Evolutionary conservation across 768 basidiomycete species (phyloP).

Genomic region (Coprinopsis strossmayeri): DNA sequence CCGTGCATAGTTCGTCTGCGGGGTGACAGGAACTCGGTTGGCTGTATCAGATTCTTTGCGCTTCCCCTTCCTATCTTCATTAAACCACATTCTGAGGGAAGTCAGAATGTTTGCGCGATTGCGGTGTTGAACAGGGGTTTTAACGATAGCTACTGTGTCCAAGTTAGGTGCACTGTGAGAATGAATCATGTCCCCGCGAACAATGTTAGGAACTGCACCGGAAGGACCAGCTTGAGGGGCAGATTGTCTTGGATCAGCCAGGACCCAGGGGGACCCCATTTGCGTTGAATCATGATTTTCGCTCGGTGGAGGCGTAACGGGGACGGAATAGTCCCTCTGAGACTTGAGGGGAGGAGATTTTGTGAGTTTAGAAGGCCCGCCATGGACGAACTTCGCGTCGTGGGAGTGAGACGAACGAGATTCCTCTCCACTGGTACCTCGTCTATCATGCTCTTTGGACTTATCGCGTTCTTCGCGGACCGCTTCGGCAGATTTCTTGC

Average conservation of each 20-base stretch:
- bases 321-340: slow-evolving; percentile 32
- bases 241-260: slow-evolving; percentile 41
- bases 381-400: slow-evolving; percentile 31
- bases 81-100: slow-evolving; percentile 87
- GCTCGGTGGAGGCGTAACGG: slow-evolving; percentile 46
- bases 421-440: slow-evolving; percentile 41
- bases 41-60: slow-evolving; percentile 42
- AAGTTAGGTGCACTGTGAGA: slow-evolving; percentile 40
- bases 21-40: slow-evolving; percentile 2
- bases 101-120: slow-evolving; percentile 78
- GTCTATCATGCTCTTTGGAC: slow-evolving; percentile 36
- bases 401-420: slow-evolving; percentile 49
- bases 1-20: slow-evolving; percentile 12
- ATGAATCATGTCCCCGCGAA: slow-evolving; percentile 45
- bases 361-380: slow-evolving; percentile 51
- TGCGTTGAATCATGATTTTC: slow-evolving; percentile 34
- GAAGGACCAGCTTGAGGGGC: slow-evolving; percentile 14
- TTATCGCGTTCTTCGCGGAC: slow-evolving; percentile 49
- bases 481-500: slow-evolving; percentile 76
- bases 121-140: slow-evolving; percentile 25
- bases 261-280: slow-evolving; percentile 70
- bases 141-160: slow-evolving; percentile 15
- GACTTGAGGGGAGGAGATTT: slow-evolving; percentile 64
- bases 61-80: slow-evolving; percentile 87
- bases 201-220: slow-evolving; percentile 27